phyloP scores from a whole-genome alignment of 1,139 yeast genomes.

The Kodamaea anthophila region DNA sequence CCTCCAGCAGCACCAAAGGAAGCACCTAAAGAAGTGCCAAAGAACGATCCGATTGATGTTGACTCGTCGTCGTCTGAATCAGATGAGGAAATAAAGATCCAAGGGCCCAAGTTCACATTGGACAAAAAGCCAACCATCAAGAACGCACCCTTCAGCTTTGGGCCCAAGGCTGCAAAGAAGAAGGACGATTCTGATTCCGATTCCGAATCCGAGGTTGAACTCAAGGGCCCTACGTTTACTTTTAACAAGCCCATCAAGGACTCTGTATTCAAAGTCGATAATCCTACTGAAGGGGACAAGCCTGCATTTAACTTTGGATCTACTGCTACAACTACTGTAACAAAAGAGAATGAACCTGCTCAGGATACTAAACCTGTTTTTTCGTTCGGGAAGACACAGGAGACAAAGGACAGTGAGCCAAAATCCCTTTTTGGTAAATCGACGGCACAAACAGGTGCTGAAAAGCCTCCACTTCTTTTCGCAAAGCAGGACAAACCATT shows the following conservation, averaged over 20 bases:
- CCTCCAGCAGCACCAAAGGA: constrained; percentile 2
- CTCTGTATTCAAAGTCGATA: constrained; percentile 40
- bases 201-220: constrained; percentile 50
- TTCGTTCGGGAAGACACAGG: too few species aligned
- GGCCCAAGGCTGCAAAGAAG: constrained; percentile 36
- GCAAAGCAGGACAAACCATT: too few species aligned
- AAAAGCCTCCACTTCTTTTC: too few species aligned
- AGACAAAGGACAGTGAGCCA: too few species aligned
- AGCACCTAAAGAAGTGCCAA: constrained; percentile 1
- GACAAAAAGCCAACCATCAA: constrained; percentile 47
- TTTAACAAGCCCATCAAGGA: constrained; percentile 44
- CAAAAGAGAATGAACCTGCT: too few species aligned
- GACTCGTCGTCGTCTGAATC: constrained; percentile 21
- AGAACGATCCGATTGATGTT: constrained; percentile 7
- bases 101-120: constrained; percentile 64
- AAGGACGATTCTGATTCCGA: constrained; percentile 38
- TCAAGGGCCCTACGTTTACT: constrained; percentile 62
- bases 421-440: too few species aligned
- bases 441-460: too few species aligned
- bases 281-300: constrained; percentile 2
- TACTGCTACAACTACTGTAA: neutral
- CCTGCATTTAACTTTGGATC: constrained; percentile 4
- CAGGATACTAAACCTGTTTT: too few species aligned
- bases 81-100: constrained; percentile 40
- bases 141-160: constrained; percentile 53